Base-by-base conservation (phyloP, 805 yeast genomes). In the Saturnispora dispora region DNA sequence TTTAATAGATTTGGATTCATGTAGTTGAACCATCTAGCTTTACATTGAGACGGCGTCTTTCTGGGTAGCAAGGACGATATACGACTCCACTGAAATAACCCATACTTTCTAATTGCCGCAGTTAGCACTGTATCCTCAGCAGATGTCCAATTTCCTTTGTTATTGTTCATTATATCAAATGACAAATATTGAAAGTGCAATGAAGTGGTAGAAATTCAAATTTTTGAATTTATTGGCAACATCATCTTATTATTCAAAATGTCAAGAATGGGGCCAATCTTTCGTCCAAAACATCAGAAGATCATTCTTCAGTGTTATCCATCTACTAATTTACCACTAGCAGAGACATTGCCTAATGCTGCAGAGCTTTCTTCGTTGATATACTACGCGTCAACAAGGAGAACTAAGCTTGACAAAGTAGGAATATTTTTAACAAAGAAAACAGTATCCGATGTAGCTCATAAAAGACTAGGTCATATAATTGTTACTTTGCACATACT, bases 41-140 rank as follows among this genome's bases (percentile, higher is more conserved):
- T 88, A 55, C 95, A 91, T 64, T 93, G 98, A 61, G 81, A 82
- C 4, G 97, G 95, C 2, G 89, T 83, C 66, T 91, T 91, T 63
- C 85, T 81, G 5, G 88, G 83, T 35, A 91, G 69, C 44, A 91
- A 72, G 0, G 97, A 88, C 0, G 96, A 85, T 4, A 91, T 91
- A 47, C 96, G 77, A 13, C 93, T 77, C 99, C 99, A 91, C 61
- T 93, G 96, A 58, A 87, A 89, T 18, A 89, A 71, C 0, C 99
- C 99, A 65, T 91, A 91, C 63, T 91, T 93, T 39, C 93, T 78
- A 2, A 93, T 86, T 1, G 96, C 96, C 0, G 96, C 96, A 56
- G 83, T 82, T 42, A 91, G 71, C 43, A 93, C 84, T 65, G 88
- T 91, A 66, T 93, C 99, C 57, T 77, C 85, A 3, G 78, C 77